These are phyloP conservation scores for Eucalyptus virginea DNA, from an alignment of 345 rosid genomes.

Conservation along the genomic window DNA sequence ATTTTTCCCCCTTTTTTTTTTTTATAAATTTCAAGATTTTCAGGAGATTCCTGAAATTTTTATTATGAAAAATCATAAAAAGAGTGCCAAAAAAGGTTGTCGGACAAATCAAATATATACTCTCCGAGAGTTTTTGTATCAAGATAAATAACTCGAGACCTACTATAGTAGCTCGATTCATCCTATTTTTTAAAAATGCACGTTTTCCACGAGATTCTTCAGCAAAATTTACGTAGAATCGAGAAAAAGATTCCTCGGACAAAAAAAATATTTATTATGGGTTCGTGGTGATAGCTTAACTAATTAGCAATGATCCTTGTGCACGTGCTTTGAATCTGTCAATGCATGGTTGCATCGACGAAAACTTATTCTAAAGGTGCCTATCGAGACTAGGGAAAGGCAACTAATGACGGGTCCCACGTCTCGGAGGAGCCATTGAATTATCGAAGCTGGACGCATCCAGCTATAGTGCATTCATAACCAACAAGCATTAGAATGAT, in stretches of 20 bases:
- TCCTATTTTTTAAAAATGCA: neutral
- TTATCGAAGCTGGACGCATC: neutral
- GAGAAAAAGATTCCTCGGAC: neutral
- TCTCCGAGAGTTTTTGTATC: neutral
- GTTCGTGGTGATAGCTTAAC: neutral
- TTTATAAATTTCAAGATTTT: neutral
- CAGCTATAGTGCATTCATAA: neutral
- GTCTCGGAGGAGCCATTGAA: neutral
- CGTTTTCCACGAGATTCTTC: neutral
- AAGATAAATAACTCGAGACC: neutral
- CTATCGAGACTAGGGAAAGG: neutral
- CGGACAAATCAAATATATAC: neutral
- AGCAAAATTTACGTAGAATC: neutral
- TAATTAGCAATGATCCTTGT: neutral
- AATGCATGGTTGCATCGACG: neutral
- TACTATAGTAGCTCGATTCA: neutral
- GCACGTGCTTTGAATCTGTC: neutral
- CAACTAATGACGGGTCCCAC: neutral
- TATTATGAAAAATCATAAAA: neutral
- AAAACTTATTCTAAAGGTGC: neutral
- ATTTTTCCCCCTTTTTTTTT: neutral
- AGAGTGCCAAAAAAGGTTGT: neutral
- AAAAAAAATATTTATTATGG: no score
- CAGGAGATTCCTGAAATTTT: accelerated
- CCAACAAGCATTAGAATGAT: neutral